These are phyloP conservation scores for Naganishia liquefaciens DNA, from an alignment of 1,284 basidiomycete genomes.

Conservation along the genomic window DNA sequence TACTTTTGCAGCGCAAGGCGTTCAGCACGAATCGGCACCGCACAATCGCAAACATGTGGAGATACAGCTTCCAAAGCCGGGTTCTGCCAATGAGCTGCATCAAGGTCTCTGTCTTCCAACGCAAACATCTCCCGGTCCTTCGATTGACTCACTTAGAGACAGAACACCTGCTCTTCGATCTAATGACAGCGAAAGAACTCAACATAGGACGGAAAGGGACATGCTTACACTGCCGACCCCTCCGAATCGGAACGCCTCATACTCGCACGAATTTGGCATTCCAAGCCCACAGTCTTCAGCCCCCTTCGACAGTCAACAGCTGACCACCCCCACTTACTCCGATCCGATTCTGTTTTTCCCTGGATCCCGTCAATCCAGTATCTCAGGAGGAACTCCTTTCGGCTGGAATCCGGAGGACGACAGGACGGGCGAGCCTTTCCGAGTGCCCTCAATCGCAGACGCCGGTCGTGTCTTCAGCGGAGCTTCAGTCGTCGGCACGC, in stretches of 20 bases:
- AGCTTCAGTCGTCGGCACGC: neutral
- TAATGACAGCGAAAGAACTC: neutral
- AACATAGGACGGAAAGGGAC: neutral
- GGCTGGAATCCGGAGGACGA: conserved; percentile 8
- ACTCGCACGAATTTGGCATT: neutral
- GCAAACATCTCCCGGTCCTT: neutral
- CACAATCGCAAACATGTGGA: neutral
- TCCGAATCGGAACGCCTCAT: neutral
- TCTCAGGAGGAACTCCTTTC: neutral
- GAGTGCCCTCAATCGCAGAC: conserved; percentile 16
- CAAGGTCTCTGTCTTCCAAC: conserved; percentile 3
- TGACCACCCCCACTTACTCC: conserved; percentile 12
- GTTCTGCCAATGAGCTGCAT: neutral
- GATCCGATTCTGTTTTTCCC: neutral
- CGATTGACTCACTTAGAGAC: neutral
- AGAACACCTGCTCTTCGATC: neutral
- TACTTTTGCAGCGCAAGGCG: too few species aligned
- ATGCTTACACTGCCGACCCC: neutral
- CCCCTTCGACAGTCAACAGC: conserved; percentile 1
- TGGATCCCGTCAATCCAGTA: conserved; percentile 8
- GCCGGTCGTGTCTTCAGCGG: conserved; percentile 6
- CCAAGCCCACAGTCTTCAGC: conserved; percentile 1
- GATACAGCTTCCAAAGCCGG: neutral
- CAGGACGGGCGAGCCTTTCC: conserved; percentile 5
- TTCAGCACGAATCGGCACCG: neutral